Evolutionary conservation across 108 stramenopile species (phyloP), one percentile per base, ranked within the genome.

Genomic region (Asterionellopsis glacialis): DNA sequence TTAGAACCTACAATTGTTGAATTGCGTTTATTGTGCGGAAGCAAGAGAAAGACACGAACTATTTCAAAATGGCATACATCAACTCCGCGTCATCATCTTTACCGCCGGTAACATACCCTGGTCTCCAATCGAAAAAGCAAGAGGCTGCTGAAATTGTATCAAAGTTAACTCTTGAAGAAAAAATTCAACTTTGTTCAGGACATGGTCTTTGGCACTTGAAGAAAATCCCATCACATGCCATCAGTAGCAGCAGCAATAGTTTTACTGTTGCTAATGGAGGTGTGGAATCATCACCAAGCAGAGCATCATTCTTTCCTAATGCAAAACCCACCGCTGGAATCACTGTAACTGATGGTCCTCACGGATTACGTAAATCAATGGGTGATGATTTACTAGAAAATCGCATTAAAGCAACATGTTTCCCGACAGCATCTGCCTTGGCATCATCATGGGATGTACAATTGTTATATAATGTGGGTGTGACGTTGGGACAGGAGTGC

Each of bases 311-410:
- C 33, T 7, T 33, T n/a, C n/a, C 33, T 33, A 33, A 33, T 2
- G 7, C 33, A 33, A 33, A 33, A 33, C 7, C 33, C 33, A 7
- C 33, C 2, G 5, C 33, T 33, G 33, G 33, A 2, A 33, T 33
- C 7, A 33, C 33, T 33, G 5, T 48, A 4, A 48, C 75, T 19
- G 80, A 81, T 51, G 80, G 80, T 3, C 75, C 75, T 2, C 80
- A 81, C 51, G 80, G 80, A n/a, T 50, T 81, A 0, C 72, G 80
- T 11, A 81, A 81, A 45, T 65, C 69, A 15, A 2, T 81, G 24
- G 65, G 52, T 21, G 68, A 73, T 24, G 41, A 48, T 21, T 48
- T 48, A 48, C 9, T 48, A 48, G 47, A 48, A 48, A 39, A 38
- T 22, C 56, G 56, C 6, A 38, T 57, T 22, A 70, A 73, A 0